These are phyloP conservation scores for Cadophora luteo-olivacea DNA, from an alignment of 2,329 filamentous ascomycete genomes.

Conservation along the genomic window DNA sequence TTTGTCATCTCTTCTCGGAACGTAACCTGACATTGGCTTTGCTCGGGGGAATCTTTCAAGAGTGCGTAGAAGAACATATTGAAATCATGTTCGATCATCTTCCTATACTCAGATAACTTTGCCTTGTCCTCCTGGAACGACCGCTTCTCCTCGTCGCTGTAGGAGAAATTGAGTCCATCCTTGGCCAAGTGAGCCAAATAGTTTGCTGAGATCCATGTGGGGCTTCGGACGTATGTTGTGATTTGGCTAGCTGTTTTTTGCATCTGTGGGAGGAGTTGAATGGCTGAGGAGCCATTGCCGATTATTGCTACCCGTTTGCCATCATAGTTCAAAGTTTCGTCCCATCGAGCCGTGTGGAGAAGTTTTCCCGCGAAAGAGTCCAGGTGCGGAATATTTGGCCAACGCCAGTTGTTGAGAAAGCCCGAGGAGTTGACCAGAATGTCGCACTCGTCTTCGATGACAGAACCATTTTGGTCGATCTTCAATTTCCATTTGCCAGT, in stretches of 20 bases:
- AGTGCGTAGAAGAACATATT: constrained; percentile 53
- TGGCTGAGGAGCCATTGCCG: constrained; percentile 47
- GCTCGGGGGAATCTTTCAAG: constrained; percentile 49
- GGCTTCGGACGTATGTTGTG: not conserved
- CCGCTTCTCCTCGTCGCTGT: constrained; percentile 49
- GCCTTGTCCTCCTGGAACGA: constrained; percentile 50
- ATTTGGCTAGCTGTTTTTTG: constrained; percentile 41
- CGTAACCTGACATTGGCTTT: constrained; percentile 47
- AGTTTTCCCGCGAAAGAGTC: constrained; percentile 17
- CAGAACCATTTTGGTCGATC: not conserved
- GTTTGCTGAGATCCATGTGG: not conserved
- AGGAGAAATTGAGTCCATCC: constrained; percentile 50
- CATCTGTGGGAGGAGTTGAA: constrained; percentile 45
- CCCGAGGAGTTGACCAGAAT: constrained; percentile 34
- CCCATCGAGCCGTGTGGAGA: constrained; percentile 19
- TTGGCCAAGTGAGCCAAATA: constrained; percentile 40
- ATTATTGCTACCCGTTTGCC: constrained; percentile 44
- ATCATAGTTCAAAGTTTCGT: constrained; percentile 37
- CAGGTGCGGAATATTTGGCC: constrained; percentile 5
- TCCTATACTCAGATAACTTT: constrained; percentile 50
- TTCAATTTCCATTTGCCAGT: constrained; percentile 51
- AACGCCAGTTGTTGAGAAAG: constrained; percentile 23
- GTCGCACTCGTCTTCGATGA: constrained; percentile 30
- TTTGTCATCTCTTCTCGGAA: constrained; percentile 52
- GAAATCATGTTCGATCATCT: constrained; percentile 51